These are phyloP conservation scores for Chamaecyparis obtusa DNA, from an alignment of 75 land plant species.

Conservation along the genomic window DNA sequence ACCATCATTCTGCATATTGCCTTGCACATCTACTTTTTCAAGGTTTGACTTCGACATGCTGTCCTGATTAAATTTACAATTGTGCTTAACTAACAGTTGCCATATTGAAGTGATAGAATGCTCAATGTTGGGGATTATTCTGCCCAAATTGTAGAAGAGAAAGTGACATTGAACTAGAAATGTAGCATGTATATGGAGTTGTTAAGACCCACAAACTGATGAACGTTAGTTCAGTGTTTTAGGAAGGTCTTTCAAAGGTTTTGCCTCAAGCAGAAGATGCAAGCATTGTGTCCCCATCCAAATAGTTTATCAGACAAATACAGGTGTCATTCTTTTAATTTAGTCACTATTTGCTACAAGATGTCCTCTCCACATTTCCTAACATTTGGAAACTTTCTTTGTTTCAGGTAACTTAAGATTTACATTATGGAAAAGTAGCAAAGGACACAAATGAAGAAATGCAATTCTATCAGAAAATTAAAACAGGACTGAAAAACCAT, in stretches of 20 bases:
- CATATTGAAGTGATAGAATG: not conserved
- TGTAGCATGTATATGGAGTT: not conserved
- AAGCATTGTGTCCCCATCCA: not conserved
- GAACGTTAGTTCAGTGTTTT: not conserved
- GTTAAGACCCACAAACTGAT: not conserved
- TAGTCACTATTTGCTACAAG: not conserved
- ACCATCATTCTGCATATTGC: no score
- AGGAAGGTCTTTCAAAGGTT: not conserved
- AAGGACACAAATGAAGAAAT: not conserved
- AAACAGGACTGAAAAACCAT: not conserved
- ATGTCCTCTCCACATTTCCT: not conserved
- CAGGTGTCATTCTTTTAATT: not conserved
- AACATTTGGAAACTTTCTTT: not conserved
- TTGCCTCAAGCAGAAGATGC: not conserved
- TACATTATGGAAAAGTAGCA: not conserved
- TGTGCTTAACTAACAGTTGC: not conserved
- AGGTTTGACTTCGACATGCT: not conserved
- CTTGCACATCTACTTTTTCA: no score
- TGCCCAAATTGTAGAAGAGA: not conserved
- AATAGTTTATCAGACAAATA: not conserved
- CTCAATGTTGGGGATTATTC: not conserved
- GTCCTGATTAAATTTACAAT: not conserved
- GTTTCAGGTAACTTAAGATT: not conserved
- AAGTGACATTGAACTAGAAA: not conserved
- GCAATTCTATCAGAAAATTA: not conserved